Conservation (phyloP, 331 rosid genomes). For the Acacia concinna region DNA sequence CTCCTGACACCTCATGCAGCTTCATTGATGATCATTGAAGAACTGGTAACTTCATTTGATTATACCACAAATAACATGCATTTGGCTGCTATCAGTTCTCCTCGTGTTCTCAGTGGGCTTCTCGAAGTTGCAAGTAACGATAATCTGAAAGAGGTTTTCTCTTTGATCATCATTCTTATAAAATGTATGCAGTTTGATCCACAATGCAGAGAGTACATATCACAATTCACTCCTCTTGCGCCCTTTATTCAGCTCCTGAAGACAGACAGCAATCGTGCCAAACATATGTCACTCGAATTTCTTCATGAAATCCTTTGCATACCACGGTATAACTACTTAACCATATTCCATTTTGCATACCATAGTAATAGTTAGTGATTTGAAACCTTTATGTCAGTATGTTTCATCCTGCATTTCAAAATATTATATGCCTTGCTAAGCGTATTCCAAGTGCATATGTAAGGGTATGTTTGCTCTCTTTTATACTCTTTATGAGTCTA, state of each 20-base stretch:
- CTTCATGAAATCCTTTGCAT: constrained; percentile 71
- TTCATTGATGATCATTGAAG: constrained; percentile 75
- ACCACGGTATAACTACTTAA: constrained; percentile 59
- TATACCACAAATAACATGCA: constrained; percentile 65
- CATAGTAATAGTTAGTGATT: constrained; percentile 1
- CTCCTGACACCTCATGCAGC: constrained; percentile 73
- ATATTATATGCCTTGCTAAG: neutral
- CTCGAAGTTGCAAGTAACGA: constrained; percentile 60
- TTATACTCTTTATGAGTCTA: neutral
- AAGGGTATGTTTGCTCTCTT: neutral
- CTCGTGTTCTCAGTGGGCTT: constrained; percentile 64
- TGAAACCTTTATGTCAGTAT: constrained; percentile 9
- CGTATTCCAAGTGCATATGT: neutral
- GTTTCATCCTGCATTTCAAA: neutral
- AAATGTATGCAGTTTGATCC: constrained; percentile 70
- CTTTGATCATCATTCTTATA: constrained; percentile 71
- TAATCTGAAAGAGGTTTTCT: constrained; percentile 56
- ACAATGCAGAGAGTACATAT: constrained; percentile 62
- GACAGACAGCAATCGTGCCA: constrained; percentile 52
- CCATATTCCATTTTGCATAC: constrained; percentile 20
- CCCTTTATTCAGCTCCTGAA: constrained; percentile 62
- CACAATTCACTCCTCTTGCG: constrained; percentile 61
- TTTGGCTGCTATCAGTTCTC: constrained; percentile 75
- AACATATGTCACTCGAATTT: constrained; percentile 62
- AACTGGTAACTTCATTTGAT: constrained; percentile 72